Evolutionary conservation across 768 basidiomycete genomes (phyloP), one percentile per base, ranked within the genome.

Genomic region (Panaeolus cyanescens): DNA sequence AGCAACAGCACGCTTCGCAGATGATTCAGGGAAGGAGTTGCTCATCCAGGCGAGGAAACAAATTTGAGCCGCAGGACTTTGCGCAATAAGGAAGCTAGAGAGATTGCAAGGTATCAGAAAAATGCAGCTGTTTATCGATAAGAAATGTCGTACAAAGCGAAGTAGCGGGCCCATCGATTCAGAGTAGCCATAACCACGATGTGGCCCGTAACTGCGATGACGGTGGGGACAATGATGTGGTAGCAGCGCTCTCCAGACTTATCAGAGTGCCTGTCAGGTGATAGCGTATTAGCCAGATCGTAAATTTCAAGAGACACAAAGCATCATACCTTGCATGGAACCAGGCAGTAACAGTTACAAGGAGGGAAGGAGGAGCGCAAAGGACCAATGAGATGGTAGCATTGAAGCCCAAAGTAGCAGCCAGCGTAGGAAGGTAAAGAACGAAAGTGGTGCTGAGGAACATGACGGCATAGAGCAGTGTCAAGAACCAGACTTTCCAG

Each of bases 401-500:
- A 63, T 75, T 80, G 77, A 82, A 90, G 17, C 89, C 89, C 73
- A 95, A 77, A 8, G 92, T 95, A 17, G 81, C 84, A 31, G 83
- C 84, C 50, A 95, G 73, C 0, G 92, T 91, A 6, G 90, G 91
- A 75, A 93, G 93, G 72, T 87, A 92, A 8, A 86, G 87, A 70
- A 91, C 89, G 79, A 93, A 93, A 3, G 86, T 87, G 28, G 92
- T 67, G 10, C 88, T 84, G 36, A 89, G 73, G 39, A 85, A 81
- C 74, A 86, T 80, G 65, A 80, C 81, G 13, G 84, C 83, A 58
- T 91, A 71, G 3, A 88, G 80, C 25, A 92, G 59, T 22, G 89
- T 80, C 50, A 96, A 79, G 83, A 84, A 91, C 89, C 92, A 95
- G 34, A 95, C 91, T 71, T 88, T 91, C 89, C 88, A 87, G 68